These are phyloP conservation scores for Alternaria gaisen DNA, from an alignment of 2,329 filamentous ascomycete genomes.

Conservation along the genomic window DNA sequence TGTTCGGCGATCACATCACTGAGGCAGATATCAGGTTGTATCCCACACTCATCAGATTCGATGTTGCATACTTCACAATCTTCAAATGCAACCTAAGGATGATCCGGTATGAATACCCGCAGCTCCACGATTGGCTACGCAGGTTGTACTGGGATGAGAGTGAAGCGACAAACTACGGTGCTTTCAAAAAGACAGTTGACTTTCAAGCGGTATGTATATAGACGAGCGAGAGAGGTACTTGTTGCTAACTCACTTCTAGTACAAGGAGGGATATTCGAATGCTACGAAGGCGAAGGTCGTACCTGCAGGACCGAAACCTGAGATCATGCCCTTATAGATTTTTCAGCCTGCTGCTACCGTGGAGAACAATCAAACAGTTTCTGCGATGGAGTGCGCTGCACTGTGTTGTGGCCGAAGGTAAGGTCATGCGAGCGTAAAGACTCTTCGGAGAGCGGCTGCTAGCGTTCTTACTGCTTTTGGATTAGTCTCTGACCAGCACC, in stretches of 20 bases:
- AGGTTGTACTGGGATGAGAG: slow-evolving; percentile 78
- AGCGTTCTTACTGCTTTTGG: background rate
- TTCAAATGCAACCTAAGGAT: slow-evolving; percentile 83
- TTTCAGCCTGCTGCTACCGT: too few species aligned
- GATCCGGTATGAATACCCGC: slow-evolving; percentile 82
- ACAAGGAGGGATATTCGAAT: slow-evolving; percentile 22
- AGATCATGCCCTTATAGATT: slow-evolving; percentile 19
- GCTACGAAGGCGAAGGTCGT: slow-evolving; percentile 22
- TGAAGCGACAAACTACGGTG: slow-evolving; percentile 32
- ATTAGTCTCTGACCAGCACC: background rate
- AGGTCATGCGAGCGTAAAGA: background rate
- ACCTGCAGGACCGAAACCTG: slow-evolving; percentile 24
- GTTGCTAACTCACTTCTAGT: slow-evolving; percentile 11
- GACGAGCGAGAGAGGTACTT: background rate
- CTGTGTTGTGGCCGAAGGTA: background rate
- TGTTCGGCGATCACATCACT: slow-evolving; percentile 77
- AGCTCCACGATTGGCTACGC: slow-evolving; percentile 79
- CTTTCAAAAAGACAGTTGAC: slow-evolving; percentile 36
- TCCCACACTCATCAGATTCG: slow-evolving; percentile 48
- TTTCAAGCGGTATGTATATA: slow-evolving; percentile 20
- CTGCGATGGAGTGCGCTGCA: background rate
- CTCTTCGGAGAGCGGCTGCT: background rate
- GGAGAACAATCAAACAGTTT: background rate
- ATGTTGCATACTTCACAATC: slow-evolving; percentile 62
- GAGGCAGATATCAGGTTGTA: slow-evolving; percentile 82